A percentile compares a stretch with the other conserved stretches of the same genome.
Conservation (phyloP, 2,329 filamentous ascomycete species). For the Colletotrichum lini region DNA sequence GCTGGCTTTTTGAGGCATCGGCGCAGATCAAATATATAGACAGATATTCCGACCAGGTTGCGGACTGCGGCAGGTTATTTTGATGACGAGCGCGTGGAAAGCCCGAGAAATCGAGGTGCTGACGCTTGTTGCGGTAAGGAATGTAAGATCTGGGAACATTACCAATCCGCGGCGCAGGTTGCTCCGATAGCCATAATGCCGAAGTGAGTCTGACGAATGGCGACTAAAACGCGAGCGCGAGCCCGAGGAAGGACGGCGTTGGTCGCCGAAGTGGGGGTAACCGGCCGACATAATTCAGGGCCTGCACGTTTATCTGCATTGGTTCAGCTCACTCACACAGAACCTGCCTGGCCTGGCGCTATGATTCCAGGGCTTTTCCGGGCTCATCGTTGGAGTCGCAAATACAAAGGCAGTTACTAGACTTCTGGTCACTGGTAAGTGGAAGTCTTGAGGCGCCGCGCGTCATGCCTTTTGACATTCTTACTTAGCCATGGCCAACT, state of each 20-base stretch:
- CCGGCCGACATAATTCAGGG: neutral
- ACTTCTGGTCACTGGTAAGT: too few species aligned
- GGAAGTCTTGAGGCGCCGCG: too few species aligned
- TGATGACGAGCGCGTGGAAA: neutral
- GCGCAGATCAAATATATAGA: neutral
- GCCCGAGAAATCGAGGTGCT: neutral
- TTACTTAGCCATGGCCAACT: too few species aligned
- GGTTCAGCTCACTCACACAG: too few species aligned
- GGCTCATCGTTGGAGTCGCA: too few species aligned
- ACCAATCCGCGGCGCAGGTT: neutral
- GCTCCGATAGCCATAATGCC: neutral
- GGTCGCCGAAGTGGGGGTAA: neutral
- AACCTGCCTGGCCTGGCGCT: neutral
- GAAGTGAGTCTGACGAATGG: neutral
- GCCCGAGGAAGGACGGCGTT: neutral
- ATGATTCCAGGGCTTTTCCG: neutral
- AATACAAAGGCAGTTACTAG: too few species aligned
- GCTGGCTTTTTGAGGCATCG: too few species aligned
- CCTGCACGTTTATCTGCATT: neutral
- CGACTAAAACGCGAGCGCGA: slow-evolving; percentile 5
- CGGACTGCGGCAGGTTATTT: neutral
- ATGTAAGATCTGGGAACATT: neutral
- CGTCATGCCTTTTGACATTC: too few species aligned
- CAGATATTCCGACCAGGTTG: neutral
- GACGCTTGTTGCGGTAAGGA: too few species aligned